Percentiles rank a stretch among this genome's conserved stretches.
Evolutionary conservation across 1,284 basidiomycete genomes (phyloP).

Genomic region (Pulveroboletus ridleyi): DNA sequence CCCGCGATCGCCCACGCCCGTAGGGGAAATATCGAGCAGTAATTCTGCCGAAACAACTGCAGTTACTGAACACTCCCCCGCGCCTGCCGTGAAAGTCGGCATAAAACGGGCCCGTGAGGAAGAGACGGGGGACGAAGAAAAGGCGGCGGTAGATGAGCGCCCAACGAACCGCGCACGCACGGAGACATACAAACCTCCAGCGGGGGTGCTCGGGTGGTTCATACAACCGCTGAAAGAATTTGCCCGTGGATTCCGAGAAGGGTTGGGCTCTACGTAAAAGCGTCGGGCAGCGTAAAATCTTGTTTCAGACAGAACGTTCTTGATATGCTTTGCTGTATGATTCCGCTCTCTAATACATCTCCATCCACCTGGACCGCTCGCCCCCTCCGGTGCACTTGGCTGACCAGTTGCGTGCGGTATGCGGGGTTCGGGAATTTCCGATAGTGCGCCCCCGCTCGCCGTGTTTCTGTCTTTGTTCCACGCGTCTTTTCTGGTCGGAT

Average conservation of each 20-base stretch:
- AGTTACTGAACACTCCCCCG: constrained; percentile 38
- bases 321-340: constrained; percentile 21
- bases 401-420: constrained; percentile 26
- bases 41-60: constrained; percentile 51
- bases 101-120: constrained; percentile 56
- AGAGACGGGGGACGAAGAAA: constrained; percentile 39
- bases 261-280: constrained; percentile 43
- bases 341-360: constrained; percentile 13
- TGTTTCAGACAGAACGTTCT: constrained; percentile 7
- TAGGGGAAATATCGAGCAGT: constrained; percentile 36
- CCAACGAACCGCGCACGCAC: constrained; percentile 57
- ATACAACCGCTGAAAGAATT: constrained; percentile 66
- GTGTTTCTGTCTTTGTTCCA: constrained; percentile 22
- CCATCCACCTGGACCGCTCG: neutral
- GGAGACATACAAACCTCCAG: constrained; percentile 48
- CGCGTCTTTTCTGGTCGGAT: constrained; percentile 25
- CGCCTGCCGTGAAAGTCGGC: constrained; percentile 30
- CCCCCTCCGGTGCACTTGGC: constrained; percentile 8
- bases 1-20: constrained; percentile 41
- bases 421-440: constrained; percentile 36
- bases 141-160: constrained; percentile 43
- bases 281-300: constrained; percentile 7
- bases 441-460: constrained; percentile 19
- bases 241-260: constrained; percentile 68
- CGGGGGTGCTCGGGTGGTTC: constrained; percentile 60